Evolutionary conservation across 192 early-diverging fungal genomes (phyloP), one percentile per base, ranked within the genome.

Genomic region (Lobosporangium transversale): DNA sequence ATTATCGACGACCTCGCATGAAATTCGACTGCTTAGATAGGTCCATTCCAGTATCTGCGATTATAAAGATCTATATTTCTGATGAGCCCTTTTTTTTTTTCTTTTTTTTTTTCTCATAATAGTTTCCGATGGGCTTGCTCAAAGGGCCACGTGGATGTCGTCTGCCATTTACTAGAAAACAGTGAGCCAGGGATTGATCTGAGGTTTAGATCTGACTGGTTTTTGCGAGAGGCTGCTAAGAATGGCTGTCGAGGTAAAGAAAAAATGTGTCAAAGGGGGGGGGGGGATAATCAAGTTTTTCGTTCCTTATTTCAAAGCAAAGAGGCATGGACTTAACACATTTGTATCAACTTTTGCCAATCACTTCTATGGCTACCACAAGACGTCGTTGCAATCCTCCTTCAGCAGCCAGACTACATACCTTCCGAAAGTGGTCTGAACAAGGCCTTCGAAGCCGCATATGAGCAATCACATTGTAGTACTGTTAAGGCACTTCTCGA

Each of bases 71-170:
- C n/a, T n/a, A n/a, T n/a, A n/a, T n/a, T n/a, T n/a, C n/a, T n/a
- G n/a, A n/a, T n/a, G n/a, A n/a, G n/a, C n/a, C 35, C 42, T 18
- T 1, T 45, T 26, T 27, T 58, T 9, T 45, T 4, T 10, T 49
- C 15, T 48, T 21, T 12, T 50, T 24, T 2, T 50, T 24, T 24
- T 24, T 50, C 3, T 6, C 3, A 29, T 33, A 32, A 8, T 60
- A 75, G 70, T 30, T 75, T 75, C 48, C 70, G 70, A 61, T 75
- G 70, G 70, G 70, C 70, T 4, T 75, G 70, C 45, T 58, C 70
- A 21, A 75, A 75, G 31, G 70, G 70, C 4, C 51, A 66, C 35
- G n/a, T 37, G 27, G 62, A 66, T 40, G 50, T 75, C 14, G 63
- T 75, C 23, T 12, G 24, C 14, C 50, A 60, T 4, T 33, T 75